These are phyloP conservation scores for Tulasnella calospora DNA, from an alignment of 768 basidiomycete species.

Conservation along the genomic window DNA sequence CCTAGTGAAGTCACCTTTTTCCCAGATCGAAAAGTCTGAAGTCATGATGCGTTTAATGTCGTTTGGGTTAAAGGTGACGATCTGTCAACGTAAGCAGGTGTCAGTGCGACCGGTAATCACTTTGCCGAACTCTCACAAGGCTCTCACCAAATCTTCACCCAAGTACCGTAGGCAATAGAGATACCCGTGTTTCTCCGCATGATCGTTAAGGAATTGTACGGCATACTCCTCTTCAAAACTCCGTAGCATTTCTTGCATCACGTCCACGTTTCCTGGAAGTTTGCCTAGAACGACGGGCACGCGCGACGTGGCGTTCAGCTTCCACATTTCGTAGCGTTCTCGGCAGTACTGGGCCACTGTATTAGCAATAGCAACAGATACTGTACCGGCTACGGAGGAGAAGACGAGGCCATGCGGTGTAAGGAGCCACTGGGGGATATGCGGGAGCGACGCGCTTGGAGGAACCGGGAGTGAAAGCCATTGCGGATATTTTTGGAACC, in stretches of 20 bases:
- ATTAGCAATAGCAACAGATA: not conserved
- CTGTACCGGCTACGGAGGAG: not conserved
- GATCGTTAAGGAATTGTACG: conserved; percentile 35
- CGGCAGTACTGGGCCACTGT: not conserved
- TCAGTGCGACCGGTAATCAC: conserved; percentile 33
- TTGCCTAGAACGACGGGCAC: conserved; percentile 38
- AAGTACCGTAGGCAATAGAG: conserved; percentile 29
- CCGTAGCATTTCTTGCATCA: conserved; percentile 32
- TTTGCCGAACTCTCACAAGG: not conserved
- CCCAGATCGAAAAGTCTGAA: conserved; percentile 55
- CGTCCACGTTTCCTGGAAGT: conserved; percentile 41
- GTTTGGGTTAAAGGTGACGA: conserved; percentile 40
- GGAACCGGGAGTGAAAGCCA: not conserved
- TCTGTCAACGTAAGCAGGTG: not conserved
- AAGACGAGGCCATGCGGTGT: not conserved
- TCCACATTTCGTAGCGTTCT: not conserved
- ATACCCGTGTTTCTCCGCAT: conserved; percentile 34
- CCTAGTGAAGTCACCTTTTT: conserved; percentile 45
- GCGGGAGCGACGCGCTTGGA: not conserved
- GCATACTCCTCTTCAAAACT: conserved; percentile 35
- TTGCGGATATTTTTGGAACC: not conserved
- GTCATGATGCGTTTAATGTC: conserved; percentile 53
- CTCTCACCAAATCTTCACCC: conserved; percentile 23
- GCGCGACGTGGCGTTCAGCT: not conserved
- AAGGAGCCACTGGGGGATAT: not conserved